Percentiles rank a stretch among this genome's conserved stretches.
phyloP scores from a whole-genome alignment of 2,329 filamentous ascomycete genomes.

The Camillea tinctor region DNA sequence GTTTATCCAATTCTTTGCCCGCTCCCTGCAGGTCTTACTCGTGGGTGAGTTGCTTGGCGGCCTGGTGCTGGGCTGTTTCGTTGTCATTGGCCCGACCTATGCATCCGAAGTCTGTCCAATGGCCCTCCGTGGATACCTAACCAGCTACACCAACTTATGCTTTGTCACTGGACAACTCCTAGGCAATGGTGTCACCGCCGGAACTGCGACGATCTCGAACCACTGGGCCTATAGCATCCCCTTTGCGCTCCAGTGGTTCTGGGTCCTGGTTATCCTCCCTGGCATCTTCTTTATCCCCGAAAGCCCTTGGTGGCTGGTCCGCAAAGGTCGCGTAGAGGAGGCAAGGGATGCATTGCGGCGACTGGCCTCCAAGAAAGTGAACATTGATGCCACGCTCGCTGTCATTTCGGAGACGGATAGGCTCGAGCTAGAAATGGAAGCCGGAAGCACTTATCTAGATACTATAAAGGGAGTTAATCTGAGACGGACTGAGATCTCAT shows the following conservation, averaged over 20 bases:
- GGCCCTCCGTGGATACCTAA: constrained; percentile 55
- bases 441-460: constrained; percentile 49
- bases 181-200: constrained; percentile 46
- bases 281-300: constrained; percentile 48
- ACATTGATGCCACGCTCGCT: constrained; percentile 48
- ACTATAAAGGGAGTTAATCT: constrained; percentile 49
- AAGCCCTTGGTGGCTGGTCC: constrained; percentile 50
- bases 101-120: constrained; percentile 61
- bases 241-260: constrained; percentile 51
- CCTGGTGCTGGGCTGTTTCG: constrained; percentile 60
- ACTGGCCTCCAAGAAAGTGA: constrained; percentile 46
- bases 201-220: constrained; percentile 37
- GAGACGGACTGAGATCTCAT: constrained; percentile 55
- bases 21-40: constrained; percentile 53
- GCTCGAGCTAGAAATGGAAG: constrained; percentile 50
- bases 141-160: constrained; percentile 60
- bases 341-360: constrained; percentile 40
- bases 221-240: constrained; percentile 52
- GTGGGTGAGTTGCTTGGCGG: constrained; percentile 61
- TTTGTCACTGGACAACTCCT: constrained; percentile 63
- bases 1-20: constrained; percentile 63
- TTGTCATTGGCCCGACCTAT: constrained; percentile 58
- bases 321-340: constrained; percentile 40
- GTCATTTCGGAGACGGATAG: constrained; percentile 59
- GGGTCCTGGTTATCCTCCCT: constrained; percentile 44